Conservation (phyloP, 495 filamentous ascomycete genomes). For the Tuber calosporum region DNA sequence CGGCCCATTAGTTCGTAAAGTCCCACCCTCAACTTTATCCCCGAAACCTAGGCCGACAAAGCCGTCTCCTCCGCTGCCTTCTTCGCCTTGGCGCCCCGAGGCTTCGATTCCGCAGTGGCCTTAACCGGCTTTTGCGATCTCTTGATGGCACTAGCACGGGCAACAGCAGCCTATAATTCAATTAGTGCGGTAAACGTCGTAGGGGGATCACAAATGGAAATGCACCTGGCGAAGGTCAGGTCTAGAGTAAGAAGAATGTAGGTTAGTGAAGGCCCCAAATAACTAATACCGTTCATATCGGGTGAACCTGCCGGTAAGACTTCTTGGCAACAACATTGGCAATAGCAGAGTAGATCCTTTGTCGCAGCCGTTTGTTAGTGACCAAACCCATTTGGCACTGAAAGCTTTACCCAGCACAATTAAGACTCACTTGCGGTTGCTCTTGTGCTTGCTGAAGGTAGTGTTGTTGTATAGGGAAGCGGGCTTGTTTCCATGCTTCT, state of each 20-base stretch:
- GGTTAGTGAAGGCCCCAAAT: slow-evolving; percentile 17
- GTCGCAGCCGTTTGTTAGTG: slow-evolving; percentile 18
- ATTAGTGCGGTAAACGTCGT: background rate
- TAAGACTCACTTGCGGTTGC: slow-evolving; percentile 68
- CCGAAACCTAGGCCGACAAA: slow-evolving; percentile 31
- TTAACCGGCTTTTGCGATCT: slow-evolving; percentile 70
- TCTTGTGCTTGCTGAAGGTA: slow-evolving; percentile 60
- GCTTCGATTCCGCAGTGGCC: slow-evolving; percentile 63
- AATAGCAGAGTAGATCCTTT: slow-evolving; percentile 79
- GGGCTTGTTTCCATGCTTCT: slow-evolving; percentile 56
- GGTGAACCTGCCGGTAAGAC: slow-evolving; percentile 52
- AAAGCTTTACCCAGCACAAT: slow-evolving; percentile 4
- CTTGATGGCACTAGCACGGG: slow-evolving; percentile 81
- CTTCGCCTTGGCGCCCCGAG: slow-evolving; percentile 72
- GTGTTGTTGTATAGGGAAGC: slow-evolving; percentile 56
- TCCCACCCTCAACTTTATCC: background rate
- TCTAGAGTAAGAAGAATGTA: slow-evolving; percentile 40
- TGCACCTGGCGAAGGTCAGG: slow-evolving; percentile 65
- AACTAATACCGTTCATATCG: slow-evolving; percentile 4
- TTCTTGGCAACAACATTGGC: slow-evolving; percentile 71
- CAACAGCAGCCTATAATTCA: slow-evolving; percentile 56
- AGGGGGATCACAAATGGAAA: slow-evolving; percentile 12
- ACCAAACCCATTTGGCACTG: background rate
- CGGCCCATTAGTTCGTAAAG: background rate
- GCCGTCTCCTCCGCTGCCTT: slow-evolving; percentile 56